Evolutionary conservation across 495 filamentous ascomycete genomes (phyloP), one percentile per base, ranked within the genome.

Genomic region (Neurospora sublineolata): DNA sequence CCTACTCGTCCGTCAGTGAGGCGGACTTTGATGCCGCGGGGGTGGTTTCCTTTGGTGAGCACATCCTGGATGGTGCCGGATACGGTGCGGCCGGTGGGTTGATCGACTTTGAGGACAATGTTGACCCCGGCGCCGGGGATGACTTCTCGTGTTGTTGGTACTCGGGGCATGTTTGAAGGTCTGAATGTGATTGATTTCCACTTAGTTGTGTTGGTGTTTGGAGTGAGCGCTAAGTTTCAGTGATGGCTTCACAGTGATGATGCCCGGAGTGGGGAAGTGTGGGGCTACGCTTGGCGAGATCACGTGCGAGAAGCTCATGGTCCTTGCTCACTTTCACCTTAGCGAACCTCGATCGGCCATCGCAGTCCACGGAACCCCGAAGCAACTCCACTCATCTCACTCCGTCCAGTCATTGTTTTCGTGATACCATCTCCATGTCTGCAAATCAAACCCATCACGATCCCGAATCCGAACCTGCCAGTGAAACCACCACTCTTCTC

Each of bases 1-100:
- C 91, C 91, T 18, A 93, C 84, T 67, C 88, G 82, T 6, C 91
- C 91, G 78, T 91, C 88, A 18, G 80, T 76, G 2, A 93, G 80
- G 3, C 89, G 86, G 18, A 93, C 91, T 80, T 93, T 93, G 80
- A 93, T 90, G 68, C 91, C 91, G 38, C 89, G 83, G n/a, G 89
- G 88, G 73, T 93, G 91, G 70, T 92, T 85, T 14, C 89, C 90
- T 10, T 82, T 77, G n/a, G 91, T 93, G 27, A 93, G 80, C 8
- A 93, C 78, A 23, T 90, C 86, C 38, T 80, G 80, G 4, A 93
- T 86, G 0, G 80, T 79, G 11, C 91, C 91, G 64, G 82, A 80
- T 3, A 91, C 89, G 74, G 90, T 86, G 44, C 85, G 86, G 12
- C 90, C 91, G 2, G 90, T 92, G 0, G 83, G 85, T 75, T 93